Evolutionary conservation across 1,139 yeast genomes (phyloP).

Genomic region (Saccharomyces hybrid): DNA sequence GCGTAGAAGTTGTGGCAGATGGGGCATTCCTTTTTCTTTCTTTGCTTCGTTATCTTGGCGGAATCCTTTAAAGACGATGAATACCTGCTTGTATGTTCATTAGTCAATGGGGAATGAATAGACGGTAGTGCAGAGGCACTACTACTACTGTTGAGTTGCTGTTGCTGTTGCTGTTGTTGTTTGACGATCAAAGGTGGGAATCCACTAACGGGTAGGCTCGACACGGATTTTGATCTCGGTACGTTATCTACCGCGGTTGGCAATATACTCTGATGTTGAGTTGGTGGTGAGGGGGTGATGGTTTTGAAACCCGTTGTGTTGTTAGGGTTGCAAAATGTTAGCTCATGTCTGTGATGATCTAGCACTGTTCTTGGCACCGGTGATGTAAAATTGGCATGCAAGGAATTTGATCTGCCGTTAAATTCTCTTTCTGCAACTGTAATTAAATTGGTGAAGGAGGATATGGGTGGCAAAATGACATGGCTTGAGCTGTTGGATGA

Average conservation of each 20-base stretch:
- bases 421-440: neutral
- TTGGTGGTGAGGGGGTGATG: neutral
- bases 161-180: neutral
- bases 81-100: neutral
- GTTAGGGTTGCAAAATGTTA: neutral
- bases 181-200: neutral
- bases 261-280: neutral
- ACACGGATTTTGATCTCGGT: neutral
- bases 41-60: conserved; percentile 32
- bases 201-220: neutral
- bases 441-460: neutral
- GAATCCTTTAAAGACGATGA: neutral
- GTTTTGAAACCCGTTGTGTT: neutral
- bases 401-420: neutral
- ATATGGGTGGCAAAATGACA: neutral
- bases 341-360: neutral
- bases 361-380: neutral
- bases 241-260: neutral
- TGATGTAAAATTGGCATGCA: neutral
- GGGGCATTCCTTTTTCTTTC: conserved; percentile 77
- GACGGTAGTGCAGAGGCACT: neutral
- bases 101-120: neutral
- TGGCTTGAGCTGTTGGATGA: neutral
- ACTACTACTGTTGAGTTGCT: neutral
- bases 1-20: conserved; percentile 66